These are phyloP conservation scores for Mucor lusitanicus DNA, from an alignment of 371 early-diverging fungal genomes.

Conservation along the genomic window DNA sequence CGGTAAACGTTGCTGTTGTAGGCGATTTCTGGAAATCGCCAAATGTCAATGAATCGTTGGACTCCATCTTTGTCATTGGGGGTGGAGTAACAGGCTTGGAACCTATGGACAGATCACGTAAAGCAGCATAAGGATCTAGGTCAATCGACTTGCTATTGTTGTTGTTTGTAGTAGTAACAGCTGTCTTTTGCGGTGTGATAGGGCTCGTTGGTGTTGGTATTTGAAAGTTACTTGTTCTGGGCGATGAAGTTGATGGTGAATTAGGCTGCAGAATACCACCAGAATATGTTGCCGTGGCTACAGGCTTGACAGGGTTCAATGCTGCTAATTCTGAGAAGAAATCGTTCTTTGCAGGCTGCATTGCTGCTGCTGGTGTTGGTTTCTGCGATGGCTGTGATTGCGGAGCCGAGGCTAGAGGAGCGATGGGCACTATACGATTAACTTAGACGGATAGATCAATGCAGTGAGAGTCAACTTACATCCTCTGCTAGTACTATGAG, in stretches of 20 bases:
- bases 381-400: background rate
- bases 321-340: slow-evolving; percentile 22
- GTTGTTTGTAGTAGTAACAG: background rate
- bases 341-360: background rate
- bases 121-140: slow-evolving; percentile 25
- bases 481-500: background rate
- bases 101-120: slow-evolving; percentile 20
- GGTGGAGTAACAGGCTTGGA: background rate
- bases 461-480: background rate
- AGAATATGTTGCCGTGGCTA: slow-evolving; percentile 6
- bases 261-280: slow-evolving; percentile 26
- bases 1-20: background rate
- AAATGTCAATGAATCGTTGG: background rate
- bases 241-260: slow-evolving; percentile 1
- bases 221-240: background rate
- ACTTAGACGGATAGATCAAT: background rate
- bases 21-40: slow-evolving; percentile 12
- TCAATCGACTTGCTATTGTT: background rate
- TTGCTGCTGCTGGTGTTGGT: background rate
- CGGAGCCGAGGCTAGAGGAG: background rate
- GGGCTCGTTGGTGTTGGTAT: background rate
- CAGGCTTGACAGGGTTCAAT: background rate
- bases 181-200: background rate
- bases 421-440: background rate
- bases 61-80: background rate